Conservation (phyloP, 352 stramenopile genomes). For the Pythium insidiosum region DNA sequence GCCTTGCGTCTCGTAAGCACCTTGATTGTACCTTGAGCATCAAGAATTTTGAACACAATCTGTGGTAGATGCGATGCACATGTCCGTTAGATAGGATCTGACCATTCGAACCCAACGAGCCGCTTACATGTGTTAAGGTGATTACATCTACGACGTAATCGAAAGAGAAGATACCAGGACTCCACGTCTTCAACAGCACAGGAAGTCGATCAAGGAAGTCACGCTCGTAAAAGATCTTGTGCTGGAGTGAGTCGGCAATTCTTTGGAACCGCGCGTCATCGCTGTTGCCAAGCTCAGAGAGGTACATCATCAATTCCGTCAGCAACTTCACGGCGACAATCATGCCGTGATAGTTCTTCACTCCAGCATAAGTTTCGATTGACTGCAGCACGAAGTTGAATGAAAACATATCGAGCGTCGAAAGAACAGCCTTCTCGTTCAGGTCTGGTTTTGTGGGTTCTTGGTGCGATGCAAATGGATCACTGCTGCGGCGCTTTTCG, state of each 20-base stretch:
- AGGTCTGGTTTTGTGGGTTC: conserved; percentile 41
- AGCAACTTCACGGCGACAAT: conserved; percentile 71
- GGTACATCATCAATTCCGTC: conserved; percentile 82
- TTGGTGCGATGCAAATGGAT: too few relatives aligned
- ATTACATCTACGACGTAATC: conserved; percentile 76
- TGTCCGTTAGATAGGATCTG: too few relatives aligned
- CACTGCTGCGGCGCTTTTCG: conserved; percentile 51
- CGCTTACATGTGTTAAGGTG: conserved; percentile 75
- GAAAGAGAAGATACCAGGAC: conserved; percentile 44
- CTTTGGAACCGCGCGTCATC: conserved; percentile 72
- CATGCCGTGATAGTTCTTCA: conserved; percentile 82
- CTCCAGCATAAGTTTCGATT: conserved; percentile 74
- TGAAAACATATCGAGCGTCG: conserved; percentile 87
- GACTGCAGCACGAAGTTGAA: conserved; percentile 88
- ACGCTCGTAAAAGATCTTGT: conserved; percentile 86
- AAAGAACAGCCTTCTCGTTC: conserved; percentile 75
- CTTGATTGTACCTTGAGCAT: conserved; percentile 79
- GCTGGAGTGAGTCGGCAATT: conserved; percentile 78
- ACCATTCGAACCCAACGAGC: too few relatives aligned
- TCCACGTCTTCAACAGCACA: conserved; percentile 76
- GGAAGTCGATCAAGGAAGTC: conserved; percentile 82
- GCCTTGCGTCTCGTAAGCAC: conserved; percentile 71
- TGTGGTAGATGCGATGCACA: conserved; percentile 11
- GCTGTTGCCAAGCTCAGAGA: conserved; percentile 58
- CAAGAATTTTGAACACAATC: conserved; percentile 83